Conservation (phyloP, 768 basidiomycete species). For the Termitomyces sp. region DNA sequence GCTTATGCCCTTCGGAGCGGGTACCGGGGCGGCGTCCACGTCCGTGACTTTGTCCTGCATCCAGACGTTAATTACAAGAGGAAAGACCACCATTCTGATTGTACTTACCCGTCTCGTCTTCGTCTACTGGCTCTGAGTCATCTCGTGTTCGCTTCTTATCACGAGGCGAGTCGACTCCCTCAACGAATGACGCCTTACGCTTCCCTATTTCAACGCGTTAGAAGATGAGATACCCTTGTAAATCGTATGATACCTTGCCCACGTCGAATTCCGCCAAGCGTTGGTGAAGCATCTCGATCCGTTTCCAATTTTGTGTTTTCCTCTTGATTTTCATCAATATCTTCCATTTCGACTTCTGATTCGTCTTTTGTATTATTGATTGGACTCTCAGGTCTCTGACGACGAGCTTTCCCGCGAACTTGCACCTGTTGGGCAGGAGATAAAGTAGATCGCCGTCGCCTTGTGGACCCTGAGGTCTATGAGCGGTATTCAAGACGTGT, state of each 20-base stretch:
- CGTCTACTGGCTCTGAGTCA: constrained; percentile 62
- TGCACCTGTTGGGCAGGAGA: constrained; percentile 23
- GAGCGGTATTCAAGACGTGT: neutral
- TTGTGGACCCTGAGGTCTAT: constrained; percentile 29
- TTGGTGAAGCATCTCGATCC: constrained; percentile 26
- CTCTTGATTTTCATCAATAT: constrained; percentile 19
- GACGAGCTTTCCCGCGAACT: constrained; percentile 23
- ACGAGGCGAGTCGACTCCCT: constrained; percentile 38
- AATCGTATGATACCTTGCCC: constrained; percentile 21
- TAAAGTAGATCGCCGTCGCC: constrained; percentile 32
- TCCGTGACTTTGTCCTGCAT: constrained; percentile 23
- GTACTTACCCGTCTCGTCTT: constrained; percentile 50
- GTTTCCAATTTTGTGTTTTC: constrained; percentile 26
- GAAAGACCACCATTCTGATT: neutral
- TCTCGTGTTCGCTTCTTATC: constrained; percentile 60
- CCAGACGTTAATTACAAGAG: neutral
- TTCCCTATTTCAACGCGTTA: constrained; percentile 37
- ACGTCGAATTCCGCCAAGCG: constrained; percentile 18
- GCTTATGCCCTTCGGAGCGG: constrained; percentile 51
- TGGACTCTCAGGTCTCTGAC: constrained; percentile 16
- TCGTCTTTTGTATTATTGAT: constrained; percentile 8
- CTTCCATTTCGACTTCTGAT: constrained; percentile 15
- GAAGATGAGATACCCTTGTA: neutral
- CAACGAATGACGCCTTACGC: constrained; percentile 56
- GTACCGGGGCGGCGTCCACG: constrained; percentile 26